Evolutionary conservation across 768 basidiomycete species (phyloP), one percentile per base, ranked within the genome.

Genomic region (Suillus lakei): DNA sequence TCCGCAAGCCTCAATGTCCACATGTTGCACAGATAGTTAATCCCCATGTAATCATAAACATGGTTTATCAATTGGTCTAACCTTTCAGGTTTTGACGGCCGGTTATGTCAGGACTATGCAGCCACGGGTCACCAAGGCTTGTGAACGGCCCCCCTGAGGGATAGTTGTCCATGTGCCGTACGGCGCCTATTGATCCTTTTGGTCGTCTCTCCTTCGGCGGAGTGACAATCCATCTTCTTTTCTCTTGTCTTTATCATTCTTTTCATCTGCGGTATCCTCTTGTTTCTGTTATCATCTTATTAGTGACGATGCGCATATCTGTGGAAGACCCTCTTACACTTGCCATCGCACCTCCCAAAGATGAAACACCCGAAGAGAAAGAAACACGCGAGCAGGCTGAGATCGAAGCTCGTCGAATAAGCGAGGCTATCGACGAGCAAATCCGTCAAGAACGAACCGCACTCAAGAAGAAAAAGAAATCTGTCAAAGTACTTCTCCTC

Each of bases 361-460:
- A 87, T 71, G 92, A 93, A 70, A 85, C 89, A 0, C 78, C 82
- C 1, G 84, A 85, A 30, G 83, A 88, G 66, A 85, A 84, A 48
- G 79, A 80, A 43, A 76, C 77, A 21, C 83, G 92, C 39, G 86
- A 91, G 70, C 78, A 75, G 15, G 83, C 83, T 5, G 92, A 93
- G 75, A 83, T 82, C 0, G 85, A 88, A 64, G 92, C 90, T 0
- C 83, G 85, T 70, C 79, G 82, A 67, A 79, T 90, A 50, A 86
- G 89, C 76, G 90, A 93, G 50, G 84, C 86, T 66, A 94, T 94
- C 65, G 92, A 94, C 80, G 90, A 90, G 62, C 84, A 87, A 74
- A 78, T 94, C 50, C 84, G 85, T 59, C 81, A 80, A 61, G 92
- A 93, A 73, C 83, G 79, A 67, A 82, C 83, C 16, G 81, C 79